Evolutionary conservation across 2,329 filamentous ascomycete species (phyloP).

Genomic region (Pseudopyricularia javanii): DNA sequence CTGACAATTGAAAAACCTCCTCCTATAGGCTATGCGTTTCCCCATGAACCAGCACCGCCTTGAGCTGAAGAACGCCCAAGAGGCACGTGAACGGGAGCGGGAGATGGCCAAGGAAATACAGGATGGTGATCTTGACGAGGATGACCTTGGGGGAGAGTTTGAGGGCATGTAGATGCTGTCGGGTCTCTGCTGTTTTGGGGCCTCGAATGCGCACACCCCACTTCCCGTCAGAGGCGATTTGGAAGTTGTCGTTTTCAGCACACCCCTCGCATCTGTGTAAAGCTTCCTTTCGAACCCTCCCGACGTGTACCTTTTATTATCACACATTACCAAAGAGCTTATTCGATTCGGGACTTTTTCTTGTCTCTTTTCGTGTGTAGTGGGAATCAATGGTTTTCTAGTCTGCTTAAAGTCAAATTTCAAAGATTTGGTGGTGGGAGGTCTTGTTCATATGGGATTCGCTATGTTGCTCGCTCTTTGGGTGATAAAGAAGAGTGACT

Average conservation of each 20-base stretch:
- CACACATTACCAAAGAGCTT: neutral
- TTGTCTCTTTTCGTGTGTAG: neutral
- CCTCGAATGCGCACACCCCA: neutral
- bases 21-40: slow-evolving; percentile 79
- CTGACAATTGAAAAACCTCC: slow-evolving; percentile 9
- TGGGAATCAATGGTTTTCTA: neutral
- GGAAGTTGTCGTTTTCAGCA: neutral
- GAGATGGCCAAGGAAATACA: slow-evolving; percentile 99
- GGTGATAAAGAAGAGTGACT: neutral
- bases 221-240: neutral
- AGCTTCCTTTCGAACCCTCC: neutral
- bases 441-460: neutral
- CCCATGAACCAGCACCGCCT: slow-evolving; percentile 98
- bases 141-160: slow-evolving; percentile 90
- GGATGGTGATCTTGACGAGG: slow-evolving; percentile 92
- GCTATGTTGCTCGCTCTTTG: neutral
- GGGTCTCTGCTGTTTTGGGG: neutral
- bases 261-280: neutral
- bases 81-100: slow-evolving; percentile 90
- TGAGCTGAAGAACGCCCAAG: slow-evolving; percentile 95
- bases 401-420: neutral
- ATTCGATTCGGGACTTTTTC: neutral
- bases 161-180: slow-evolving; percentile 65
- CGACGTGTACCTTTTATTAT: slow-evolving; percentile 1
- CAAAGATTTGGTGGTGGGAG: neutral